Base-by-base conservation (phyloP, 352 stramenopile species). In the Phytophthora meadii region DNA sequence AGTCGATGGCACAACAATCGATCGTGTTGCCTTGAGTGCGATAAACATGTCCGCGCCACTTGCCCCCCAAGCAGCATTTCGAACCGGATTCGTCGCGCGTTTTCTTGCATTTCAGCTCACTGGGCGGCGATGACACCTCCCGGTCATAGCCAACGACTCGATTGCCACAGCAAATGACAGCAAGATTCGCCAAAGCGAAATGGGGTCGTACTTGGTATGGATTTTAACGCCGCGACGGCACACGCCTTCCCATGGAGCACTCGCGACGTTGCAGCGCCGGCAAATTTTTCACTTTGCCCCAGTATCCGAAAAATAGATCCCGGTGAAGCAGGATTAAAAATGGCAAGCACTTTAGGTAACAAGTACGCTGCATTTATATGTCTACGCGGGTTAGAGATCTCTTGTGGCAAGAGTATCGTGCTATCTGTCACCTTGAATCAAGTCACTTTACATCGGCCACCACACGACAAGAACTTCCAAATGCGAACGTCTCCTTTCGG, bases 91-190 rank as follows among this genome's bases (percentile, higher is more conserved):
- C 52, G 25, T 40, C 25, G 41, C 40, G 48, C 59, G 44, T 62
- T 68, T 62, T 62, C 60, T 62, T 62, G 60, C 42, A 55, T 50
- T 55, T 42, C 15, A 3, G 14, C 22, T 30, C 36, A 52, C 50
- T 30, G 25, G 4, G 12, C 17, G 22, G 12, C 12, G 34, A 40
- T 68, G 60, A 68, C 60, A 52, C 36, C 52, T 34, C 24, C 34
- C 15, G 27, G 60, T 68, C 60, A 68, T 44, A 22, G 8, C 52
- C 15, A 8, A 10, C 9, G 15, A 36, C 30, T 36, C 30, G 28
- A 41, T 41, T 14, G 36, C 36, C 36, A 14, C 36, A 41, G 15
- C 15, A 14, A 41, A 41, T 8, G 30, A 24, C 32, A 55, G 42
- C 48, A 9, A 34, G 28, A 34, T 34, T 34, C 28, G 28, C 6